Evolutionary conservation across 2,329 filamentous ascomycete species (phyloP), one percentile per base, ranked within the genome.

Genomic region (Byssoonygena ceratinophila): DNA sequence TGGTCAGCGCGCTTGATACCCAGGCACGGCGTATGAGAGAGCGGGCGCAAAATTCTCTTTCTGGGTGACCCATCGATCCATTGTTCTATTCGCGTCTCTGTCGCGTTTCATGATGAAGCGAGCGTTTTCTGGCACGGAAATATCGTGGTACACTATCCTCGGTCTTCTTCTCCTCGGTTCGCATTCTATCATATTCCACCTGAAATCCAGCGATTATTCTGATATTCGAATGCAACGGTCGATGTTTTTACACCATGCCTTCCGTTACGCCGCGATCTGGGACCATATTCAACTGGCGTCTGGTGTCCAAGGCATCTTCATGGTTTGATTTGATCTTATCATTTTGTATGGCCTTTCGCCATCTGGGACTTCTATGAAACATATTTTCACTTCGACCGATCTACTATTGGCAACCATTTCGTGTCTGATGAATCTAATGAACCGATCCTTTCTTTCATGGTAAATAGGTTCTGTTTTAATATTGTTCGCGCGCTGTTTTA

Each of bases 1-100:
- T 84, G 78, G 79, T 80, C 47, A 78, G 78, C 55, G 81, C 81
- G 25, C 71, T 84, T 39, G 79, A 84, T 62, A 75, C 76, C 31
- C 81, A 84, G 66, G 81, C 81, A 32, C 71, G 74, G 55, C 77
- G 81, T 59, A 79, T 84, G 70, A 79, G 78, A 60, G 77, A 78
- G 55, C 76, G 81, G 58, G 77, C 80, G 22, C 75, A 53, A 32
- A 53, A 48, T 39, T 59, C 57, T 5, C 47, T 57, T 29, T 46
- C 55, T 14, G 32, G 41, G 25, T 48, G 49, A 37, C 2, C 31
- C 12, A 25, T 8, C 16, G 18, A 16, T 4, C 14, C 18, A 18
- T 14, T 36, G 3, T 41, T 25, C 20, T 12, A 11, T 25, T 23
- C 20, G n/a, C 12, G 11, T 12, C 22, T 18, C 36, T 25, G 39